phyloP scores from a whole-genome alignment of 2,329 filamentous ascomycete species.

The Aspergillus arachidicola region DNA sequence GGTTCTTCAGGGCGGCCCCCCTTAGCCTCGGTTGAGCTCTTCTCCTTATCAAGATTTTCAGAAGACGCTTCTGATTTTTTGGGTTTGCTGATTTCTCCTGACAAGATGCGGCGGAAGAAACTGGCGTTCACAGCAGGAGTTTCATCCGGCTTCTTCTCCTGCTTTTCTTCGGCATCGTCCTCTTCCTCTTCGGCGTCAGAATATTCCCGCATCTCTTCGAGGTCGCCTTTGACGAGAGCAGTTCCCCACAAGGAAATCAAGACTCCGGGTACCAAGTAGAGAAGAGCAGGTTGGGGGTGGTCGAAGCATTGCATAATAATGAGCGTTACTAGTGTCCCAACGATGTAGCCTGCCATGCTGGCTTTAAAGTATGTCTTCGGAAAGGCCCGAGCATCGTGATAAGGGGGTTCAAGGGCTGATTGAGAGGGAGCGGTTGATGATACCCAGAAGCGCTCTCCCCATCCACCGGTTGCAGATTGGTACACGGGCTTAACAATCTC shows the following conservation, averaged over 20 bases:
- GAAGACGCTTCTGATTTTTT: slow-evolving; percentile 6
- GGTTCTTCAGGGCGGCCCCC: slow-evolving; percentile 38
- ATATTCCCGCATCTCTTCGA: slow-evolving; percentile 77
- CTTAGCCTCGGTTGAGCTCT: slow-evolving; percentile 9
- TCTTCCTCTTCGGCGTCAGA: slow-evolving; percentile 63
- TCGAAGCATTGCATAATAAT: slow-evolving; percentile 75
- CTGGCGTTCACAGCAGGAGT: slow-evolving; percentile 10
- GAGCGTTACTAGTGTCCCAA: slow-evolving; percentile 77
- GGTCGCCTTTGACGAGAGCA: slow-evolving; percentile 69
- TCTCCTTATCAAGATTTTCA: background rate
- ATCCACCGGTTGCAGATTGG: slow-evolving; percentile 66
- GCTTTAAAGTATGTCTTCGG: slow-evolving; percentile 84
- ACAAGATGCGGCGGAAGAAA: slow-evolving; percentile 33
- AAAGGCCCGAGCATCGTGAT: slow-evolving; percentile 57
- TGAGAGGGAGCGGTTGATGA: slow-evolving; percentile 30
- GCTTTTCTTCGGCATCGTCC: slow-evolving; percentile 13
- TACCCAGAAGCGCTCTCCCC: slow-evolving; percentile 85
- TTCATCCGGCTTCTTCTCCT: slow-evolving; percentile 49
- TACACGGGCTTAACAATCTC: slow-evolving; percentile 39
- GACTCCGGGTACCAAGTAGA: slow-evolving; percentile 90
- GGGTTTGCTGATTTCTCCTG: slow-evolving; percentile 21
- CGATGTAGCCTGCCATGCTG: slow-evolving; percentile 72
- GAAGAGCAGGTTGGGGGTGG: slow-evolving; percentile 83
- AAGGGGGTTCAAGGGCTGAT: slow-evolving; percentile 36
- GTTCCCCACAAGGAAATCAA: slow-evolving; percentile 74